Base-by-base conservation (phyloP, 345 rosid species). In the Brassica nigra region DNA sequence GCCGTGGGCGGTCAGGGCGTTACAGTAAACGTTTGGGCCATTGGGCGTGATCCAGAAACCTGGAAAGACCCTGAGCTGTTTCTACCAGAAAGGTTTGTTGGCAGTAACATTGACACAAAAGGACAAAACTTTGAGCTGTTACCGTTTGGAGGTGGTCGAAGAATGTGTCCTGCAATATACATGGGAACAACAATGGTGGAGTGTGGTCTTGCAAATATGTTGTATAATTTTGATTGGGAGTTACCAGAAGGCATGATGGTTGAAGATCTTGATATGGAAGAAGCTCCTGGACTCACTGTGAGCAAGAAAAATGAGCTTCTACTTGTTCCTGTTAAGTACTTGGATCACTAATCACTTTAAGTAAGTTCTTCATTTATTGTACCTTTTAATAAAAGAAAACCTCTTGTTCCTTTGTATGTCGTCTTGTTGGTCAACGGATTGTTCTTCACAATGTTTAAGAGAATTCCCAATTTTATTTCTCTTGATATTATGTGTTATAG, bases 21-120 rank as follows among this genome's bases (percentile, higher is more conserved):
- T n/a, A n/a, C n/a, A n/a, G n/a, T n/a, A 5, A 27, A 59, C 33
- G 64, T 59, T 59, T 59, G 64, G 64, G 64, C 64, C 4, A 59
- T 59, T 14, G 64, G 64, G 33, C 64, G 64, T 59, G 64, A 59
- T 27, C 33, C 64, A 0, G 33, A 11, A 9, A 59, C 64, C 6
- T 59, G 64, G 64, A 59, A 59, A 59, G 64, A 59, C 64, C 64
- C 64, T 23, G 64, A 59, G n/a, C 4, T 59, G 33, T 59, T 59
- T 59, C 64, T 27, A 27, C 64, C 64, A 2, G 64, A 59, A 27
- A 27, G 64, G 64, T 59, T 59, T 27, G 2, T 59, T 10, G 64
- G 29, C 27, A 59, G 33, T 59, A 59, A 59, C n/a, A 59, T 59
- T 59, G 64, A 59, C 29, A 59, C 64, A 10, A 59, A 59, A 27